These are phyloP conservation scores for Apodospora peruviana DNA, from an alignment of 495 filamentous ascomycete genomes.

Conservation along the genomic window DNA sequence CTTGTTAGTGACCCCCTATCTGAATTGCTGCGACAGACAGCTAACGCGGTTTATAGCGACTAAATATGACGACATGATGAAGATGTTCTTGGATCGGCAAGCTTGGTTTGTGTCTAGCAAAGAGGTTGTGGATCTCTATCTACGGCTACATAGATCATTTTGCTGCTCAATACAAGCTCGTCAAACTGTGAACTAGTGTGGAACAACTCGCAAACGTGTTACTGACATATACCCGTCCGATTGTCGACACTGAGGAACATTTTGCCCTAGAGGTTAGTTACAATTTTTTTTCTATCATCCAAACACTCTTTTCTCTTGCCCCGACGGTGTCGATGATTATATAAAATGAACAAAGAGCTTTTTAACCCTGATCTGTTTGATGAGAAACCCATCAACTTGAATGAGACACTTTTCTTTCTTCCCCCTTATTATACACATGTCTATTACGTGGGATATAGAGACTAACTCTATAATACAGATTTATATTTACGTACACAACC, in stretches of 20 bases:
- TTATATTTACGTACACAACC: no score
- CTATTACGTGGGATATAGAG: constrained; percentile 18
- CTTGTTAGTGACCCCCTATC: constrained; percentile 46
- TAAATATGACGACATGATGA: constrained; percentile 29
- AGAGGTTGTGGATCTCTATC: constrained; percentile 25
- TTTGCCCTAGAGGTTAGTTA: constrained; percentile 38
- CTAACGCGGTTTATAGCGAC: constrained; percentile 33
- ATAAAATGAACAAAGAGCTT: constrained; percentile 45
- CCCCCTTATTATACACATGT: constrained; percentile 7
- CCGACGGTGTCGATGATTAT: constrained; percentile 46
- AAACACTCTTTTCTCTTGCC: not conserved
- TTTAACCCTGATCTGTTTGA: constrained; percentile 48
- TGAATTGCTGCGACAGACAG: not conserved
- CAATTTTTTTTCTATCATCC: constrained; percentile 9
- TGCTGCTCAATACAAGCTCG: constrained; percentile 37
- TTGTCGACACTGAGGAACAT: not conserved
- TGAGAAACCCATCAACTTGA: constrained; percentile 46
- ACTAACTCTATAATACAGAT: constrained; percentile 20
- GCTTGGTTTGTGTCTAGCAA: constrained; percentile 31
- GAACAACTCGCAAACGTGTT: constrained; percentile 5
- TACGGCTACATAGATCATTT: constrained; percentile 39
- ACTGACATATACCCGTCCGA: not conserved
- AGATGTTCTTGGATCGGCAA: constrained; percentile 32
- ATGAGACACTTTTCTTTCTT: constrained; percentile 37
- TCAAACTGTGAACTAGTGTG: constrained; percentile 20